Evolutionary conservation across 495 filamentous ascomycete species (phyloP), one percentile per base, ranked within the genome.

Genomic region (Penicillium coprophilum): DNA sequence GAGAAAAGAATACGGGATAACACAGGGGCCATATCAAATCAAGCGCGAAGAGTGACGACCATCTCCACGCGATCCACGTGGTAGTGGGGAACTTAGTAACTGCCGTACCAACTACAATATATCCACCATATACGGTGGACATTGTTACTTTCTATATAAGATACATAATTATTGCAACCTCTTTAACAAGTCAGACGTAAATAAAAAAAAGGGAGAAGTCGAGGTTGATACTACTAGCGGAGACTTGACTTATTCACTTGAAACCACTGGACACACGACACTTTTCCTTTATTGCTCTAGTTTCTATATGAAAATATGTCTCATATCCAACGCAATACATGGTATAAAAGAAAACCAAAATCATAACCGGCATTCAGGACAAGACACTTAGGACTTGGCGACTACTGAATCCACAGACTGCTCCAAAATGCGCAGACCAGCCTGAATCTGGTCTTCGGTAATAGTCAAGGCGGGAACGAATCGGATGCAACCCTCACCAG

Each of bases 381-480:
- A 47, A 28, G 34, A 49, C 11, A 34, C 50, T 60, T 50, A 63
- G 41, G 60, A 55, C 57, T 67, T 53, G 34, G 62, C 52, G 47
- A 75, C 44, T 32, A 76, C 76, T 3, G 70, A 87, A 39, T 79
- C 72, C 67, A 97, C 85, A 1, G 93, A 88, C 60, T 90, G 81
- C 56, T 86, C 89, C 61, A 98, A 64, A 32, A 96, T 91, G 40
- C 63, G 65, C 68, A 97, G 66, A 1, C 89, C 91, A 53, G 86
- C 79, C 59, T 84, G 72, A 34, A 97, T 90, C 76, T 96, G 86
- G 17, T 79, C 83, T 50, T 90, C 83, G 3, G 80, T 84, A 56
- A 98, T 86, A 4, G 86, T 83, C 66, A 96, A 71, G 47, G 88
- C 85, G 57, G 92, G 92, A 55, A 96, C 89, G 63, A 96, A 94